Evolutionary conservation across 805 yeast genomes (phyloP), one percentile per base, ranked within the genome.

Genomic region (Yamadazyma sp.): DNA sequence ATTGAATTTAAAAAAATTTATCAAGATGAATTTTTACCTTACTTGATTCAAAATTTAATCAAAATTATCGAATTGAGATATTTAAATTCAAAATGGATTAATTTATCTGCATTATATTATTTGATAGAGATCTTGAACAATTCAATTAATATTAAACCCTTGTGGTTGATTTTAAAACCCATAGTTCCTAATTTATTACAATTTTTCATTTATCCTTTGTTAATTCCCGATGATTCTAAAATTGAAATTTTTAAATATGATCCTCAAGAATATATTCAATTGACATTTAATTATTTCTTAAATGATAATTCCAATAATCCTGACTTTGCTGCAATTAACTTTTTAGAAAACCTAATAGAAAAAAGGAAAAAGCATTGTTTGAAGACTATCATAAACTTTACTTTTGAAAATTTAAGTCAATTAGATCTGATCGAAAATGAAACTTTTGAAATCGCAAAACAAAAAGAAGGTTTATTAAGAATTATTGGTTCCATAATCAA

Each of bases 221-320:
- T 91, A 38, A 76, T 88, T 45, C 84, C 93, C 1, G 69, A 74
- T 6, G 80, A 79, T 35, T 78, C 73, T 5, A 76, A 78, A 13
- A 63, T 86, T 37, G 94, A 85, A 45, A 59, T 76, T 4, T 89
- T 85, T 61, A 94, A 87, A 43, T 78, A 74, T 42, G 96, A 89
- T 49, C 96, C 96, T 3, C 82, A 78, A 37, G 96, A 88, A 54
- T 93, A 86, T 55, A 78, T 91, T 36, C 85, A 86, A 56, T 68
- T 80, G 34, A 75, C 75, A 35, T 70, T 87, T 49, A 69, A 65
- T 44, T 18, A 27, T 11, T 35, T 40, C 22, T 48, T 54, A 23
- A 33, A 33, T 21, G 56, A 82, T 47, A 93, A 83, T 35, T 78
- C 70, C 26, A 50, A 64, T 25, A 67, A 60, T 40, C 85, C 95